Evolutionary conservation across 2,329 filamentous ascomycete genomes (phyloP), one percentile per base, ranked within the genome.

Genomic region (Gnomoniopsis sp.): DNA sequence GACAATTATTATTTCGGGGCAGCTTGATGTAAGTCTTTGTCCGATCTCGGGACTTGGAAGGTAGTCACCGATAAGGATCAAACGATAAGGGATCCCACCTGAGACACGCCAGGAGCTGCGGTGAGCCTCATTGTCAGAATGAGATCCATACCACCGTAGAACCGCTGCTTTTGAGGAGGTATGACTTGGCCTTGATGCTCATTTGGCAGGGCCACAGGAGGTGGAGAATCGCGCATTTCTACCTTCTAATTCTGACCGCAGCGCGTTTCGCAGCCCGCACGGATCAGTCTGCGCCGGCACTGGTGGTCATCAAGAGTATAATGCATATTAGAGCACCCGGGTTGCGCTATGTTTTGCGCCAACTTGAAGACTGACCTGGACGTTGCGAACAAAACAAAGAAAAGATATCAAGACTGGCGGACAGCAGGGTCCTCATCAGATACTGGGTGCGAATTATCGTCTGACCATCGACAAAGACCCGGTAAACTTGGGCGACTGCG

Each of bases 1-100:
- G 34, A 50, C 48, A 46, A 52, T 59, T 59, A 11, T 41, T 52
- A 53, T 53, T 61, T 52, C 59, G 53, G 52, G 49, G 52, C 53
- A 46, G 26, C 47, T 34, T 33, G 41, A 44, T 26, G n/a, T 30
- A 38, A 30, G 19, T 51, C 34, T 26, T 59, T 51, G 53, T 26
- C 60, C 60, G 60, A 62, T 62, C 44, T 53, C 60, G 60, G 57
- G 44, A 54, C 38, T 49, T n/a, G n/a, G n/a, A n/a, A n/a, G n/a
- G n/a, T n/a, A 59, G 60, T 59, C 53, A 62, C 14, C 22, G 15
- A 19, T 43, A 54, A 34, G 36, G 34, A 41, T 38, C 6, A 30
- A 21, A 21, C 47, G 49, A 57, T 57, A 51, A 53, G 38, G 55
- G 38, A 3, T 41, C 21, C 26, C 15, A 21, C 46, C 58, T 48